Conservation (phyloP, 495 filamentous ascomycete genomes). For the Talaromyces adpressus region DNA sequence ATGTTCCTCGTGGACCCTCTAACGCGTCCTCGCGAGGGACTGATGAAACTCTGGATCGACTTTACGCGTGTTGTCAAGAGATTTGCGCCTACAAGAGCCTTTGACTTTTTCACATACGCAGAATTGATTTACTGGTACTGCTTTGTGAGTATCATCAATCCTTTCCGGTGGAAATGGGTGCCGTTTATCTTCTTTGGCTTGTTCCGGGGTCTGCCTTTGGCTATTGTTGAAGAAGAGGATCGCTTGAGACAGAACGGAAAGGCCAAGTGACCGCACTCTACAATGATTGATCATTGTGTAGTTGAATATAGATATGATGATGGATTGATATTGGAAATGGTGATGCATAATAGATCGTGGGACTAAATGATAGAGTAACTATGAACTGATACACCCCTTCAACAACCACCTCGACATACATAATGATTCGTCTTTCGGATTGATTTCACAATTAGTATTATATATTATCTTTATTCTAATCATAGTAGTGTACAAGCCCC, state of each 20-base stretch:
- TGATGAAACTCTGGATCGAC: slow-evolving; percentile 84
- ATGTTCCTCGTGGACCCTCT: slow-evolving; percentile 81
- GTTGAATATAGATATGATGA: not conserved
- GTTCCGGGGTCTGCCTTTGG: slow-evolving; percentile 56
- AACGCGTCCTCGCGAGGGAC: slow-evolving; percentile 58
- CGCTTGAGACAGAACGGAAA: slow-evolving; percentile 21
- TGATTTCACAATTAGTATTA: not conserved
- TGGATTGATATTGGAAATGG: not conserved
- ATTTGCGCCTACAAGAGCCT: slow-evolving; percentile 60
- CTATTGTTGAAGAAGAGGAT: slow-evolving; percentile 60
- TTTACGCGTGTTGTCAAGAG: slow-evolving; percentile 71
- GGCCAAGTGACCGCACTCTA: not conserved
- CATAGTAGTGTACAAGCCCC: not conserved
- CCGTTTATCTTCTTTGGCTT: slow-evolving; percentile 75
- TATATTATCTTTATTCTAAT: not conserved
- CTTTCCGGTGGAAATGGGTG: slow-evolving; percentile 71
- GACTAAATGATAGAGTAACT: not conserved
- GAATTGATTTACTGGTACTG: slow-evolving; percentile 82
- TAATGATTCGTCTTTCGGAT: not conserved
- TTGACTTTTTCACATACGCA: slow-evolving; percentile 84
- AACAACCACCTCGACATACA: not conserved
- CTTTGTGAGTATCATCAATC: slow-evolving; percentile 71
- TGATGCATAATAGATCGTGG: not conserved
- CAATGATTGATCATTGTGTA: too few species aligned
- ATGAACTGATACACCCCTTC: too few species aligned